Evolutionary conservation across 208 protist genomes (phyloP), one percentile per base, ranked within the genome.

Genomic region (Leishmania gerbilli): DNA sequence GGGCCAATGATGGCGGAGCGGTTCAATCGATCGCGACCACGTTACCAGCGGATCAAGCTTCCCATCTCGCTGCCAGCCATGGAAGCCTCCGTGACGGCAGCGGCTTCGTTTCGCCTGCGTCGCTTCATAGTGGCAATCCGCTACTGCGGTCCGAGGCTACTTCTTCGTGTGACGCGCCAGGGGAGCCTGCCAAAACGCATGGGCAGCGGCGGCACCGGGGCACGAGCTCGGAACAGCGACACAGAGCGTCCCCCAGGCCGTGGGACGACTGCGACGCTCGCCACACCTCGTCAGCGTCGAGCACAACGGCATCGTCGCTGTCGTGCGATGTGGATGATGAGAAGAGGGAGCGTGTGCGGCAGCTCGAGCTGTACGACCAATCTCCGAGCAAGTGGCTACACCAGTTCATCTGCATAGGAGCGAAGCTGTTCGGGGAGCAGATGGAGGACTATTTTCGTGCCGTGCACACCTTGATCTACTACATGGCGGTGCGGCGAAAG

Each of bases 401-500:
- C 0, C 71, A 76, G 11, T 37, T 76, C 4, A 60, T 76, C 11
- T 40, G 17, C 31, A 13, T 53, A 5, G 71, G 47, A 7, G 40
- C 71, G 17, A 60, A 53, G 71, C 51, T 60, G 49, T 58, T 76
- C 31, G 49, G 17, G 17, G 71, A 60, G 49, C 49, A 42, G 15
- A 60, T 76, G 13, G 71, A 76, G 34, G 11, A 58, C 71, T 76
- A 76, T 15, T 76, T 55, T 27, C 17, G 31, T 27, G 17, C 24
- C 9, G 3, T 55, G 49, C 49, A 37, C 47, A 60, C 47, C 1
- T 60, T 24, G 13, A 19, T 45, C n/a, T 58, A 45, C 71, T 53
- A 76, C 71, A 76, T 76, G 42, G 71, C 71, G 17, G 49, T 65
- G 21, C 75, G 75, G 11, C 75, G 75, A 34, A 78, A 78, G 53